These are phyloP conservation scores for Microthlaspi erraticum DNA, from an alignment of 345 rosid genomes.

Conservation along the genomic window DNA sequence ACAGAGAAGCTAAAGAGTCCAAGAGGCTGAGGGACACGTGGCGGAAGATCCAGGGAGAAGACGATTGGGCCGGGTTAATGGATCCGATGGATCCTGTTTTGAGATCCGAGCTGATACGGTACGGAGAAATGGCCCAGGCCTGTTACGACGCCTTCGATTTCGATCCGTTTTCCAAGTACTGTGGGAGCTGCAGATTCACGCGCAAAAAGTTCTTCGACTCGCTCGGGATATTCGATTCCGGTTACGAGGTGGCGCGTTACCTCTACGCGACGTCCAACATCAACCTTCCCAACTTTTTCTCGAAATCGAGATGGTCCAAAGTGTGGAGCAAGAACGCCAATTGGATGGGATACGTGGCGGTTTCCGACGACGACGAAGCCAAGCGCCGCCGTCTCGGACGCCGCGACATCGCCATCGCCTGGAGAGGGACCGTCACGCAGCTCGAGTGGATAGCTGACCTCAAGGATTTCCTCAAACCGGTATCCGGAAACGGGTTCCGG, in stretches of 20 bases:
- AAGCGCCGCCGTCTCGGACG: constrained; percentile 60
- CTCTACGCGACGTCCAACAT: constrained; percentile 77
- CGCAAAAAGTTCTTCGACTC: constrained; percentile 59
- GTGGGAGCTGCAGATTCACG: constrained; percentile 72
- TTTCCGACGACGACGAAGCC: constrained; percentile 58
- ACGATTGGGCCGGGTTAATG: constrained; percentile 74
- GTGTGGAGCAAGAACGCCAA: constrained; percentile 85
- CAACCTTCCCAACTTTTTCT: constrained; percentile 82
- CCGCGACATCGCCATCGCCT: constrained; percentile 70
- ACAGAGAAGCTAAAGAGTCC: constrained; percentile 35
- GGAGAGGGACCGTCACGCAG: constrained; percentile 86
- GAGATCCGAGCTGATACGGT: constrained; percentile 79
- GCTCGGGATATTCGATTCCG: constrained; percentile 53
- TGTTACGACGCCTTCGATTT: constrained; percentile 86
- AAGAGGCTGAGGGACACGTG: constrained; percentile 54
- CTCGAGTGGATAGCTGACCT: constrained; percentile 83
- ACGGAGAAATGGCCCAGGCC: constrained; percentile 91
- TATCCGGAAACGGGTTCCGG: constrained; percentile 56
- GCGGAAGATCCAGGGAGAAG: constrained; percentile 86
- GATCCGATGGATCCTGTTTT: constrained; percentile 81
- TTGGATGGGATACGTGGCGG: constrained; percentile 90
- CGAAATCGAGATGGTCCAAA: constrained; percentile 81
- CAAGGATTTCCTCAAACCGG: constrained; percentile 68
- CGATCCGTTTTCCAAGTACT: constrained; percentile 77
- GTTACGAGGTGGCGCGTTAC: constrained; percentile 69